Conservation (phyloP, 2,329 filamentous ascomycete genomes). For the Neoscytalidium dimidiatum region DNA sequence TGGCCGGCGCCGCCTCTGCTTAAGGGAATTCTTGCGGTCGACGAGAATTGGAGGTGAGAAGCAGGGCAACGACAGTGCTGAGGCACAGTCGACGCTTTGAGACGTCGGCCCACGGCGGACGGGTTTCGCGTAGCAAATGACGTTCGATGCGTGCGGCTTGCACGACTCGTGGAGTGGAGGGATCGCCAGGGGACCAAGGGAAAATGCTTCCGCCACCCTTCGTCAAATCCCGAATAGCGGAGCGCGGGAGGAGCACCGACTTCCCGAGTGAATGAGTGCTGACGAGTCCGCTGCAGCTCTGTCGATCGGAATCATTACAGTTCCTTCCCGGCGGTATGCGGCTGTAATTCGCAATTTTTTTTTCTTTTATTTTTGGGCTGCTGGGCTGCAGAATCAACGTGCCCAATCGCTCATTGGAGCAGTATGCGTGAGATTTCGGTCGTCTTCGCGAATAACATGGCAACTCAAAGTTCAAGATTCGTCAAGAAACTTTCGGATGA, state of each 20-base stretch:
- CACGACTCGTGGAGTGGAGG: background rate
- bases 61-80: background rate
- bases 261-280: background rate
- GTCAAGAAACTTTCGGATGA: background rate
- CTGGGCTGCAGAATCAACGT: too few species aligned
- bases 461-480: background rate
- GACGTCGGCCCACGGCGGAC: background rate
- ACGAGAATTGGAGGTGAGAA: background rate
- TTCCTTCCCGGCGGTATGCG: background rate
- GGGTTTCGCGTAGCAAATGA: background rate
- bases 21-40: background rate
- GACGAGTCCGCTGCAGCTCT: background rate
- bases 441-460: background rate
- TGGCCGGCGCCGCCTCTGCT: background rate
- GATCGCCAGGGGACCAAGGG: conserved; percentile 9
- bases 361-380: too few species aligned
- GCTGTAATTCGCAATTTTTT: too few species aligned
- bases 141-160: background rate
- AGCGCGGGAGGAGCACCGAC: background rate
- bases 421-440: background rate
- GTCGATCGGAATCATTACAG: background rate
- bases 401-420: background rate
- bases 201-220: background rate
- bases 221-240: too few species aligned
- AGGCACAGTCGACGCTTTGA: background rate